phyloP scores from a whole-genome alignment of 257 asterid species.

The Gentiana macrophylla region DNA sequence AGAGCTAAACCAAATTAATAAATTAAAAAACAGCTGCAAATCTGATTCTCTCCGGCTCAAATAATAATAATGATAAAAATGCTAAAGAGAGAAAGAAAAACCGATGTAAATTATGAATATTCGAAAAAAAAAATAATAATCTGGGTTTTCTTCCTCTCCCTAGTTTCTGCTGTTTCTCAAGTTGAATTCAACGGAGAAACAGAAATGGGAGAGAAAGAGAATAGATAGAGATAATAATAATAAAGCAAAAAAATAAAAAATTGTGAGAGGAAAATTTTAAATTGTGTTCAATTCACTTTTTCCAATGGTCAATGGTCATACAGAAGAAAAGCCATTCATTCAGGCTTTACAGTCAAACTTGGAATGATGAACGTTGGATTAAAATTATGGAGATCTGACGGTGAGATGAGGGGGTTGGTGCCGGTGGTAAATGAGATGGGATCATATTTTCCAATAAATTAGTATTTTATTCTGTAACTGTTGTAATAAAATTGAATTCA shows the following conservation, averaged over 20 bases:
- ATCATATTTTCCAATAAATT: no score
- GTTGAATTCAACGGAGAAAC: conserved; percentile 13
- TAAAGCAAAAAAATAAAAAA: no score
- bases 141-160: conserved; percentile 1
- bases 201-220: conserved; percentile 1
- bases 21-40: conserved; percentile 2
- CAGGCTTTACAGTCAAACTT: conserved; percentile 27
- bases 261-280: no score
- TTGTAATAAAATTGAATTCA: no score
- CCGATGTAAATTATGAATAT: background rate
- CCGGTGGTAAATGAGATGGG: background rate
- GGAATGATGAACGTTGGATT: conserved; percentile 8
- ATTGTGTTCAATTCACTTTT: background rate
- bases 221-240: background rate
- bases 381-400: conserved; percentile 7
- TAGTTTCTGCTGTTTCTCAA: conserved; percentile 6
- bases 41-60: background rate
- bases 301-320: conserved; percentile 34
- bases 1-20: background rate
- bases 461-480: no score
- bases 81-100: background rate
- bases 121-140: background rate
- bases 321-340: conserved; percentile 28
- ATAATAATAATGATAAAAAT: conserved; percentile 10
- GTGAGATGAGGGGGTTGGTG: background rate